Percentiles rank a stretch among this genome's conserved stretches.
Conservation (phyloP, 805 yeast species). For the Wickerhamiella australiensis region DNA sequence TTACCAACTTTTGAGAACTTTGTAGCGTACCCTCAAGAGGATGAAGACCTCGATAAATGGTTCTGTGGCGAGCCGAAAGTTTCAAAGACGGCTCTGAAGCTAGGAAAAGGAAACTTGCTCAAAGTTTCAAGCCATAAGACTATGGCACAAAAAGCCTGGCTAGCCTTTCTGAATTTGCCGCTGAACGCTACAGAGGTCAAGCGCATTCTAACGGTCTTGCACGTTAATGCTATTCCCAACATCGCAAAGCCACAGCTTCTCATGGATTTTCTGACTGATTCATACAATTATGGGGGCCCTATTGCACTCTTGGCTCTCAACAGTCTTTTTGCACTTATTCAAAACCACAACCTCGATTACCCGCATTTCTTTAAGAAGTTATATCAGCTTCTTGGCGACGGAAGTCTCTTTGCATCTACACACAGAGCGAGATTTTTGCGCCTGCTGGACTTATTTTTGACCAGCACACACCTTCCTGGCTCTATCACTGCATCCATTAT, state of each 20-base stretch:
- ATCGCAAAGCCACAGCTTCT: slow-evolving; percentile 66
- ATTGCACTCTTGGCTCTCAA: slow-evolving; percentile 71
- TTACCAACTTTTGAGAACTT: slow-evolving; percentile 18
- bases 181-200: slow-evolving; percentile 49
- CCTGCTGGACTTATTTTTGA: slow-evolving; percentile 68
- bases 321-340: slow-evolving; percentile 79
- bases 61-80: slow-evolving; percentile 18
- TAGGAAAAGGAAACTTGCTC: slow-evolving; percentile 28
- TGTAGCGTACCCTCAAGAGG: slow-evolving; percentile 20
- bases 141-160: slow-evolving; percentile 35
- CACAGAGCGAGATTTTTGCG: slow-evolving; percentile 83
- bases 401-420: slow-evolving; percentile 59
- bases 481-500: slow-evolving; percentile 79
- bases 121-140: slow-evolving; percentile 40
- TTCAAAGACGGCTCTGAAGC: slow-evolving; percentile 23
- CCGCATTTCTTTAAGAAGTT: slow-evolving; percentile 79
- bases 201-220: slow-evolving; percentile 54
- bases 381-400: slow-evolving; percentile 60
- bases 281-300: slow-evolving; percentile 53
- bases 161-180: slow-evolving; percentile 39
- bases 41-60: slow-evolving; percentile 18
- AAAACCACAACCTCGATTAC: slow-evolving; percentile 70
- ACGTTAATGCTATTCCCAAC: slow-evolving; percentile 73
- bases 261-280: slow-evolving; percentile 89
- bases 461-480: slow-evolving; percentile 79